These are phyloP conservation scores for Mycena leptocephala DNA, from an alignment of 768 basidiomycete species.

Conservation along the genomic window DNA sequence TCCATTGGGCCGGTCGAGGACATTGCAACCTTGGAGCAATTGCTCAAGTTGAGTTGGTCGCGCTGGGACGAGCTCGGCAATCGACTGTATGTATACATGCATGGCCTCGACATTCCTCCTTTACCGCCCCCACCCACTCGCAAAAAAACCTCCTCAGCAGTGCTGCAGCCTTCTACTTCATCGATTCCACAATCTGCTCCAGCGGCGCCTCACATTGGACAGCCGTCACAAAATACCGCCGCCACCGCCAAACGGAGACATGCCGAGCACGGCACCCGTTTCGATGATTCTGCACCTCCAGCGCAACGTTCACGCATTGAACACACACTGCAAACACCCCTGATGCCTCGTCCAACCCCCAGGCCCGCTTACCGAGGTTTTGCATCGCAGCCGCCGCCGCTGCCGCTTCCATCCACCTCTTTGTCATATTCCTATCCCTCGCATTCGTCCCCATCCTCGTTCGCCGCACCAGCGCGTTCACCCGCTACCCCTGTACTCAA, in stretches of 20 bases:
- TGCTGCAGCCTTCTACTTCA: neutral
- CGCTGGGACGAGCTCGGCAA: slow-evolving; percentile 2
- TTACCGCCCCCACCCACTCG: neutral
- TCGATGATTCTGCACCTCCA: neutral
- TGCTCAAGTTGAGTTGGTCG: slow-evolving; percentile 2
- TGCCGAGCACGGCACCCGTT: neutral
- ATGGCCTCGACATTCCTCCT: neutral
- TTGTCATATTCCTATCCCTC: neutral
- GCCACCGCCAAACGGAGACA: neutral
- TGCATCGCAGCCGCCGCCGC: neutral
- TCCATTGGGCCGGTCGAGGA: neutral
- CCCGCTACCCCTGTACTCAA: too few relatives aligned
- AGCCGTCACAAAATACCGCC: neutral
- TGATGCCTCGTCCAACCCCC: neutral
- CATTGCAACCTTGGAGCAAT: neutral
- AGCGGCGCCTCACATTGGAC: neutral
- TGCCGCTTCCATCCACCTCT: neutral
- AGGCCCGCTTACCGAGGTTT: neutral
- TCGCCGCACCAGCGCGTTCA: neutral
- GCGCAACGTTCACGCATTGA: neutral
- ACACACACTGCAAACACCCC: neutral
- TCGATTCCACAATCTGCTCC: neutral
- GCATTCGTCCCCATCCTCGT: neutral
- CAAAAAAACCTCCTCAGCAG: neutral
- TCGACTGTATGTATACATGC: neutral